phyloP scores from a whole-genome alignment of 352 stramenopile genomes.

The Poterioochromonas sp. region DNA sequence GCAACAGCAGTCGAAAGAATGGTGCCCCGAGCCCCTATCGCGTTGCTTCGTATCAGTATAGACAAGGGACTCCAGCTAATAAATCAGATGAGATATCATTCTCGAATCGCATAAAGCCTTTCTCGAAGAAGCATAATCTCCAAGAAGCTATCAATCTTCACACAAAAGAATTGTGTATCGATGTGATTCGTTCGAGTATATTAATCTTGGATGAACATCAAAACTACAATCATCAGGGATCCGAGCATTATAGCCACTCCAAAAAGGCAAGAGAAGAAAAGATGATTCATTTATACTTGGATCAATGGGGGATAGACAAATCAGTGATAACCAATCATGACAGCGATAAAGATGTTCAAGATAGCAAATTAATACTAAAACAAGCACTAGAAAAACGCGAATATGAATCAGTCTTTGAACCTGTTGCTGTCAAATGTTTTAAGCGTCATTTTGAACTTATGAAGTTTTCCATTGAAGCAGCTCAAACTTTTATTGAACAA shows the following conservation, averaged over 20 bases:
- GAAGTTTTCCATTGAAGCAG: background rate
- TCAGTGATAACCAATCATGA: too few relatives aligned
- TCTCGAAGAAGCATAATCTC: background rate
- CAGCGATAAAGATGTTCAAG: background rate
- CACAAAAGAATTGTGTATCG: background rate
- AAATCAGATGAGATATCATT: background rate
- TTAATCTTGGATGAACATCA: background rate
- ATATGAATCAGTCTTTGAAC: background rate
- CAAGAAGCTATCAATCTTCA: background rate
- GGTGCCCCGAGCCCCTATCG: too few relatives aligned
- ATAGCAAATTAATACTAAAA: background rate
- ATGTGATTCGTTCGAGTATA: background rate
- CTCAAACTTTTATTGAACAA: background rate
- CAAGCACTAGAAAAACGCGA: too few relatives aligned
- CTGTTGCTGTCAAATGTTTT: background rate
- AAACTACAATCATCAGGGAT: background rate
- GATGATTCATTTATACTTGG: background rate
- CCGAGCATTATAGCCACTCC: slow-evolving; percentile 1
- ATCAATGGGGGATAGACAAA: background rate
- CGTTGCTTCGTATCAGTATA: background rate
- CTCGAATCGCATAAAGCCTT: background rate
- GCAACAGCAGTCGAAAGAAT: too few relatives aligned
- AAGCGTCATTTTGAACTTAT: background rate
- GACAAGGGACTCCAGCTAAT: background rate
- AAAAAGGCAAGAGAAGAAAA: background rate